Evolutionary conservation across 2,329 filamentous ascomycete genomes (phyloP).

Genomic region (Stemphylium lycopersici): DNA sequence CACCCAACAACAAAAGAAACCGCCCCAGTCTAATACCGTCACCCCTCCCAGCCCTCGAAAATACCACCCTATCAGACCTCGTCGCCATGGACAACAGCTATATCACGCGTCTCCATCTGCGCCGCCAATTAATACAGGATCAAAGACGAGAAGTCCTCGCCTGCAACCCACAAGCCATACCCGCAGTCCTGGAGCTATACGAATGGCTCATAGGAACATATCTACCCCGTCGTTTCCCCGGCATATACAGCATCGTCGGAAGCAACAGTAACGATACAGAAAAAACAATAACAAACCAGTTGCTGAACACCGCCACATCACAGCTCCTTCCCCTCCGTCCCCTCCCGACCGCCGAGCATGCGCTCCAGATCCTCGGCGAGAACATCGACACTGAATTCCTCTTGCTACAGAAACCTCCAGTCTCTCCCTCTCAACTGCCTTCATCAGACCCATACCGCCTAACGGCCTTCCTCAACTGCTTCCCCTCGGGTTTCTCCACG

Average conservation of each 20-base stretch:
- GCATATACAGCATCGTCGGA: slow-evolving; percentile 54
- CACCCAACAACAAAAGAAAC: too few relatives aligned
- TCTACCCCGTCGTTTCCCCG: slow-evolving; percentile 63
- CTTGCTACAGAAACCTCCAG: slow-evolving; percentile 53
- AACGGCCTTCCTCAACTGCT: slow-evolving; percentile 62
- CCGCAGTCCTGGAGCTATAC: slow-evolving; percentile 64
- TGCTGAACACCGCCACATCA: slow-evolving; percentile 54
- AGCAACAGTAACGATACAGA: not conserved
- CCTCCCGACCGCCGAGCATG: slow-evolving; percentile 43
- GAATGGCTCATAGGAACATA: slow-evolving; percentile 61
- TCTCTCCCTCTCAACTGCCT: not conserved
- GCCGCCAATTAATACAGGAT: slow-evolving; percentile 54
- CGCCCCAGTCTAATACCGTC: not conserved
- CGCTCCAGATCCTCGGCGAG: slow-evolving; percentile 57
- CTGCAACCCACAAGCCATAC: slow-evolving; percentile 44
- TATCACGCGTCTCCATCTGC: slow-evolving; percentile 57
- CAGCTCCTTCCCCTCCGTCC: slow-evolving; percentile 50
- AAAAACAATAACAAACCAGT: slow-evolving; percentile 37
- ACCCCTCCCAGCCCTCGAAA: slow-evolving; percentile 57
- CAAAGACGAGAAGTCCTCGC: slow-evolving; percentile 52
- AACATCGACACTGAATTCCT: slow-evolving; percentile 67
- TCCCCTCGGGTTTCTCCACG: slow-evolving; percentile 65
- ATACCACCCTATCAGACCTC: slow-evolving; percentile 59
- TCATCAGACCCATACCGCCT: slow-evolving; percentile 58
- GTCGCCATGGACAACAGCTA: slow-evolving; percentile 67